Base-by-base conservation (phyloP, 2,329 filamentous ascomycete genomes). In the Trichoderma arundinaceum region DNA sequence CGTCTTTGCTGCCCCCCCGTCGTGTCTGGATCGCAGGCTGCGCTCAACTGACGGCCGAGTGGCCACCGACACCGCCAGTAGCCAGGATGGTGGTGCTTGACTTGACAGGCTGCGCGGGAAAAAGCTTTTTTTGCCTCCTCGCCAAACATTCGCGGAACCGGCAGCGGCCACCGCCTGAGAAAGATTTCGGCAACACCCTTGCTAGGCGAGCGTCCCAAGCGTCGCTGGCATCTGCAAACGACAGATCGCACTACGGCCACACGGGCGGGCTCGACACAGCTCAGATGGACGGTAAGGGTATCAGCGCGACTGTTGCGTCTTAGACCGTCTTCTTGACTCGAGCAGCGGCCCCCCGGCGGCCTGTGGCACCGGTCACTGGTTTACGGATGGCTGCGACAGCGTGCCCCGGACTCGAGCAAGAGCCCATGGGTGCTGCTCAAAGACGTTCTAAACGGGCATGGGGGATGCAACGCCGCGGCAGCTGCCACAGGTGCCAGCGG, bases 61-160 rank as follows among this genome's bases (percentile, higher is more conserved):
- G 28, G n/a, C n/a, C n/a, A 38, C 54, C 63, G 64, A 66, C 64
- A 66, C 64, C 64, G 64, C 64, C 64, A 61, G 58, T 43, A 57
- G 49, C 38, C 64, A 52, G 63, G 63, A 58, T 60, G 54, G 44
- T 35, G 63, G 63, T 49, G 54, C n/a, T n/a, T n/a, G n/a, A n/a
- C 48, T 52, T 61, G 54, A 43, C 32, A 53, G 58, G 49, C 57
- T 46, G 57, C 33, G 49, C 64, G 57, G 57, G 48, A 44, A 62
- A 66, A 66, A 43, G 57, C 57, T 61, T 60, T 51, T 48, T 54
- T 65, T 66, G 51, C 43, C 54, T 52, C 64, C 12, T 54, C 46
- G 61, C 65, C 65, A 65, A 60, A 60, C 28, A 19, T 22, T 66
- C 66, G 63, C 59, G 68, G 67, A 69, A 69, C 64, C 67, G 68